phyloP scores from a whole-genome alignment of 225 moss, liverwort and hornwort species.

The Marchantia polymorpha region DNA sequence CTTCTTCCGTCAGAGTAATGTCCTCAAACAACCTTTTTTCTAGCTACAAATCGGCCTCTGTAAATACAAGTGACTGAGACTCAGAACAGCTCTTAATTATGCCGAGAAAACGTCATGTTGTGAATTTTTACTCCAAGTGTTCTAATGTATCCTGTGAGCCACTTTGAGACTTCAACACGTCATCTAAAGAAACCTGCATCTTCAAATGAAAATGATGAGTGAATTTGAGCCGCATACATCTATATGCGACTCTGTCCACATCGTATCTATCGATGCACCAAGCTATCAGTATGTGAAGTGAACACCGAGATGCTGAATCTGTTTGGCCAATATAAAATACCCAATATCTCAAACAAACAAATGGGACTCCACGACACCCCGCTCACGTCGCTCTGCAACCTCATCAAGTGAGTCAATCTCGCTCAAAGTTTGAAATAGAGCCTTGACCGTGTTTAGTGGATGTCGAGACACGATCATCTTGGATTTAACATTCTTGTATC shows the following conservation, averaged over 20 bases:
- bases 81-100: too few species aligned
- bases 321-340: background rate
- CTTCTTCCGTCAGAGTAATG: too few species aligned
- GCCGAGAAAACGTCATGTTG: background rate
- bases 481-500: slow-evolving; percentile 85
- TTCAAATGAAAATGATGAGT: background rate
- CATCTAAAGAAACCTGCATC: background rate
- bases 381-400: slow-evolving; percentile 74
- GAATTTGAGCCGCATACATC: too few species aligned
- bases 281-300: background rate
- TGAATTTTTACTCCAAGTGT: background rate
- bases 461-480: slow-evolving; percentile 90
- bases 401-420: slow-evolving; percentile 94
- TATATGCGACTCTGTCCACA: too few species aligned
- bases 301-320: background rate
- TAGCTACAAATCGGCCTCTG: background rate
- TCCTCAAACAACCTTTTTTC: background rate
- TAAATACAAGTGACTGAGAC: background rate
- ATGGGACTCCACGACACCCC: slow-evolving; percentile 60
- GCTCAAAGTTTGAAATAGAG: slow-evolving; percentile 85
- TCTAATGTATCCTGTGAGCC: background rate
- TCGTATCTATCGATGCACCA: background rate
- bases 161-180: too few species aligned
- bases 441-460: slow-evolving; percentile 93
- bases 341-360: slow-evolving; percentile 17